These are phyloP conservation scores for Wickerhamiella allomyrinae DNA, from an alignment of 805 yeast genomes.

Conservation along the genomic window DNA sequence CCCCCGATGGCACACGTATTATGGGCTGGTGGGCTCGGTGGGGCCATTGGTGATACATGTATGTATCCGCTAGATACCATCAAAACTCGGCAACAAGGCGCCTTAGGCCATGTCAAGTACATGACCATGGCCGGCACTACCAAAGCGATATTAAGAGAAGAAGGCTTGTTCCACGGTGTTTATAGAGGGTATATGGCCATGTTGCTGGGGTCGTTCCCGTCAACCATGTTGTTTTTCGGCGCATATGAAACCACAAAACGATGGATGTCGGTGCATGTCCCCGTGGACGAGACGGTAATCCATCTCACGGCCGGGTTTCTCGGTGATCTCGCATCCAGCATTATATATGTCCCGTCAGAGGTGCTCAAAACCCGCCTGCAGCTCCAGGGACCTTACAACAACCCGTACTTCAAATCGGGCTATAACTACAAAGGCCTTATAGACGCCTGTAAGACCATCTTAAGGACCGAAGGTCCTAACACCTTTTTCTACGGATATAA, in stretches of 20 bases:
- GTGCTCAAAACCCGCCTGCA: conserved; percentile 88
- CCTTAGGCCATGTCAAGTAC: conserved; percentile 53
- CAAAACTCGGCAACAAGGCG: conserved; percentile 95
- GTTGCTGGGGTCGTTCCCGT: conserved; percentile 73
- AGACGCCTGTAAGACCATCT: conserved; percentile 56
- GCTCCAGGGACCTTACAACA: conserved; percentile 77
- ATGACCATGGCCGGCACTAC: conserved; percentile 65
- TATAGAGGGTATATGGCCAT: conserved; percentile 93
- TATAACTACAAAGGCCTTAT: conserved; percentile 69
- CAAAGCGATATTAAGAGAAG: conserved; percentile 58
- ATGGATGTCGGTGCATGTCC: conserved; percentile 43
- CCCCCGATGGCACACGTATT: conserved; percentile 26
- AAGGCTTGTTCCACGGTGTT: conserved; percentile 71
- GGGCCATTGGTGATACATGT: conserved; percentile 75
- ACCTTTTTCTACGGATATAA: conserved; percentile 84
- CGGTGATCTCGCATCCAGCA: conserved; percentile 84
- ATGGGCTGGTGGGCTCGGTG: conserved; percentile 91
- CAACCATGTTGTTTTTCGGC: conserved; percentile 86
- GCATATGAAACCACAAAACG: conserved; percentile 78
- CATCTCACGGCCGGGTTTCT: conserved; percentile 76
- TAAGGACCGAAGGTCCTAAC: conserved; percentile 52
- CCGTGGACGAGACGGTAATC: conserved; percentile 61
- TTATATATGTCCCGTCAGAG: conserved; percentile 90
- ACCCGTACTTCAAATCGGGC: conserved; percentile 63
- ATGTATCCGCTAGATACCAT: conserved; percentile 97